Conservation (phyloP, 2,329 filamentous ascomycete genomes). For the Cadophora gregata region DNA sequence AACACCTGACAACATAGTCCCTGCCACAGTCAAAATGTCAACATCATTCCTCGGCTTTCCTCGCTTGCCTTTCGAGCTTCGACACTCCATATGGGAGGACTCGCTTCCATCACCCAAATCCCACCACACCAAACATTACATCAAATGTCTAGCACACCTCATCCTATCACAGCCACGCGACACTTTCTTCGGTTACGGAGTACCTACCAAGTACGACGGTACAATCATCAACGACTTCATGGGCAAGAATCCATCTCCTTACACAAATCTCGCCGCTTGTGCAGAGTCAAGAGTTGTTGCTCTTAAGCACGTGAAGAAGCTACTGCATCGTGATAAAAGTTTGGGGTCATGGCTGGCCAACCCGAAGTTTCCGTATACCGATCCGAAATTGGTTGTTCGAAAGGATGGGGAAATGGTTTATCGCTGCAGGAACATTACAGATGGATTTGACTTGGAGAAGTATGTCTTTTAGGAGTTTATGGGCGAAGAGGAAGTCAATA, state of each 20-base stretch:
- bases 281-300: conserved; percentile 10
- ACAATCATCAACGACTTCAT: conserved; percentile 2
- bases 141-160: background rate
- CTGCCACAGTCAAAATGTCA: background rate
- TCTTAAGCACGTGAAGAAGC: conserved; percentile 2
- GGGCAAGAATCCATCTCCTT: background rate
- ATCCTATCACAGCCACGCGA: conserved; percentile 8
- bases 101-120: background rate
- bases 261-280: conserved; percentile 2
- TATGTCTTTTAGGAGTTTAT: conserved; percentile 12
- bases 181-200: background rate
- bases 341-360: conserved; percentile 6
- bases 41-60: conserved; percentile 5
- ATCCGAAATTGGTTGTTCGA: background rate
- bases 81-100: conserved; percentile 10
- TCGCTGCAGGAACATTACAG: background rate
- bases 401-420: conserved; percentile 2
- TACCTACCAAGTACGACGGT: background rate
- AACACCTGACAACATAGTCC: background rate
- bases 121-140: background rate
- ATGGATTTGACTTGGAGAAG: background rate
- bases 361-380: background rate
- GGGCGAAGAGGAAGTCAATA: background rate
- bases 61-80: conserved; percentile 7
- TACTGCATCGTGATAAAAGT: background rate